A percentile compares a stretch with the other conserved stretches of the same genome.
Conservation (phyloP, 495 filamentous ascomycete species). For the Chlorociboria aeruginascens region DNA sequence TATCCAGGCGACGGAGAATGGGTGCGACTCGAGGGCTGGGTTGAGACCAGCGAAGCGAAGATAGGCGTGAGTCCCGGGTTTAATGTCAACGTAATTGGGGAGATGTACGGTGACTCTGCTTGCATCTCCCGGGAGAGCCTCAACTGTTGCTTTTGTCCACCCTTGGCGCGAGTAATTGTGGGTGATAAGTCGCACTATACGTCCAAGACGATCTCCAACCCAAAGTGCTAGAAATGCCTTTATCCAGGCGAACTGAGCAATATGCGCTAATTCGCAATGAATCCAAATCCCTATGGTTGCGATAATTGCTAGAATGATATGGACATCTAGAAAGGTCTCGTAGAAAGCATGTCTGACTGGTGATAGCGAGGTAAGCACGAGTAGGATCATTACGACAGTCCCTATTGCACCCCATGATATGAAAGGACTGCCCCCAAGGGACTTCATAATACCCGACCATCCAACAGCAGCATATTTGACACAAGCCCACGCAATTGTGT, state of each 20-base stretch:
- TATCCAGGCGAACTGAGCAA: slow-evolving; percentile 55
- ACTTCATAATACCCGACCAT: slow-evolving; percentile 43
- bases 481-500: slow-evolving; percentile 63
- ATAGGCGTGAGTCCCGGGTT: slow-evolving; percentile 81
- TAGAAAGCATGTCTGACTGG: slow-evolving; percentile 88
- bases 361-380: slow-evolving; percentile 54
- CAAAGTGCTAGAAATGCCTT: slow-evolving; percentile 60
- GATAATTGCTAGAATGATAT: slow-evolving; percentile 57
- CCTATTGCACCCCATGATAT: slow-evolving; percentile 39
- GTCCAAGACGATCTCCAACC: slow-evolving; percentile 59
- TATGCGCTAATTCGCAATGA: slow-evolving; percentile 50
- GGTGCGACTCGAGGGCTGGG: slow-evolving; percentile 70
- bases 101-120: slow-evolving; percentile 71
- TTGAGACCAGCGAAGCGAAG: slow-evolving; percentile 67
- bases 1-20: slow-evolving; percentile 88
- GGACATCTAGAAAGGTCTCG: slow-evolving; percentile 79
- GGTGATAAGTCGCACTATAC: slow-evolving; percentile 56
- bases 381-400: slow-evolving; percentile 41
- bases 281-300: slow-evolving; percentile 56
- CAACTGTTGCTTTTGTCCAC: slow-evolving; percentile 58
- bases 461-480: slow-evolving; percentile 54
- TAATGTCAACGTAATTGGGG: slow-evolving; percentile 62
- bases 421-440: slow-evolving; percentile 40
- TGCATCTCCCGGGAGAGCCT: slow-evolving; percentile 71
- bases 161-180: slow-evolving; percentile 50